A percentile compares a stretch with the other conserved stretches of the same genome.
Evolutionary conservation across 805 yeast species (phyloP).

Genomic region (Saccharomycopsis sp.): DNA sequence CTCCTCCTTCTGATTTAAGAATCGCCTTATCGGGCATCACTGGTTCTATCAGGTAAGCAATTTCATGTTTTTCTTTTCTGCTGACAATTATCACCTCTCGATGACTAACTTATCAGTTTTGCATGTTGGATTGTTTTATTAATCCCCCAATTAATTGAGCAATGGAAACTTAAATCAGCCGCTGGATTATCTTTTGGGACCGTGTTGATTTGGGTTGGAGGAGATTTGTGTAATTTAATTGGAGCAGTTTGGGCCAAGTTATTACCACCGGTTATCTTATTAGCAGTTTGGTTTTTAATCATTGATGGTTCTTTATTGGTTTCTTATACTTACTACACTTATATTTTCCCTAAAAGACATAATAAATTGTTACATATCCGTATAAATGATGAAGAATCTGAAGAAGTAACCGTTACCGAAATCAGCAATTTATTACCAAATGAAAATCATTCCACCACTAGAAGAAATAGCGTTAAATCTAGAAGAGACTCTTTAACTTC

Average conservation of each 20-base stretch:
- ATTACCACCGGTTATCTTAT: slow-evolving; percentile 56
- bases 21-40: slow-evolving; percentile 46
- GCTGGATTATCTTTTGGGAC: slow-evolving; percentile 69
- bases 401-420: neutral
- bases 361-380: slow-evolving; percentile 5
- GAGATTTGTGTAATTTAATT: slow-evolving; percentile 55
- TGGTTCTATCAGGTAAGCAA: slow-evolving; percentile 50
- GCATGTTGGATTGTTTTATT: slow-evolving; percentile 75
- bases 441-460: neutral
- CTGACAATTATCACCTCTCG: too few relatives aligned
- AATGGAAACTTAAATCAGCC: slow-evolving; percentile 62
- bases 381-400: slow-evolving; percentile 13
- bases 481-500: slow-evolving; percentile 43
- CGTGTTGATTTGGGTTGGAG: slow-evolving; percentile 58
- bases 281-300: slow-evolving; percentile 69
- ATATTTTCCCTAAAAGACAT: slow-evolving; percentile 32
- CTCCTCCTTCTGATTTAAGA: slow-evolving; percentile 24
- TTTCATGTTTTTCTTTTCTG: too few relatives aligned
- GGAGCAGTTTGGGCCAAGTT: slow-evolving; percentile 66
- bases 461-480: slow-evolving; percentile 18
- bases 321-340: slow-evolving; percentile 49
- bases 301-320: slow-evolving; percentile 52
- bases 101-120: slow-evolving; percentile 28
- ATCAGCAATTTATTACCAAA: neutral
- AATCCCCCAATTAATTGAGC: slow-evolving; percentile 71